phyloP scores from a whole-genome alignment of 345 rosid species.

The Moricandia moricandioides region DNA sequence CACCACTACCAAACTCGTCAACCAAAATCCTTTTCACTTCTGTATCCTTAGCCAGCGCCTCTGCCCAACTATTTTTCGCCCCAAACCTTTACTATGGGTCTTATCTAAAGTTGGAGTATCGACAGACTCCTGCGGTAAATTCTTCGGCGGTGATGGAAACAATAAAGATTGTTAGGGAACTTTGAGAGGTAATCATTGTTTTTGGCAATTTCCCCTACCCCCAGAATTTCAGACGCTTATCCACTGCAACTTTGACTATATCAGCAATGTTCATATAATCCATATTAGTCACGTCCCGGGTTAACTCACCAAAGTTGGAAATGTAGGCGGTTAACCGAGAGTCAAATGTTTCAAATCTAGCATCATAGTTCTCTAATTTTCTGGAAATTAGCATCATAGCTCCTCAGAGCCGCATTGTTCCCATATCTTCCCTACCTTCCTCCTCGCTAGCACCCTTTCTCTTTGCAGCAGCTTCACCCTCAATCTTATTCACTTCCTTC shows the following conservation, averaged over 20 bases:
- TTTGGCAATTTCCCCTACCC: not conserved
- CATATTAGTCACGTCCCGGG: no score
- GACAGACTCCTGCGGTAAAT: not conserved
- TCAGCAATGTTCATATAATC: not conserved
- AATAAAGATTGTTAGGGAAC: not conserved
- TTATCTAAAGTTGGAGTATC: not conserved
- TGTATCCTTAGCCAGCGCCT: not conserved
- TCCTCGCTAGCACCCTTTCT: no score
- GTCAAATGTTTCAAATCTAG: no score
- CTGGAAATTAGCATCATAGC: no score
- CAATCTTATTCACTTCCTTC: no score
- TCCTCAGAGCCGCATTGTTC: no score
- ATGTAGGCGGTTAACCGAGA: no score
- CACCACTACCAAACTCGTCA: not conserved
- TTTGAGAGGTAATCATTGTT: not conserved
- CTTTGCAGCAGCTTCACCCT: no score
- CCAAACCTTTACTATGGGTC: not conserved
- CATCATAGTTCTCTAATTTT: no score
- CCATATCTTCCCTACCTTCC: no score
- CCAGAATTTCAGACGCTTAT: not conserved
- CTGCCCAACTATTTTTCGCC: not conserved
- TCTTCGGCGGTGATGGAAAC: not conserved
- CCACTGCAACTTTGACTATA: not conserved
- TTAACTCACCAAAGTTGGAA: no score
- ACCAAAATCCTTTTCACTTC: not conserved